Conservation (phyloP, 2,329 filamentous ascomycete species). For the Tricladium varicosporioides region DNA sequence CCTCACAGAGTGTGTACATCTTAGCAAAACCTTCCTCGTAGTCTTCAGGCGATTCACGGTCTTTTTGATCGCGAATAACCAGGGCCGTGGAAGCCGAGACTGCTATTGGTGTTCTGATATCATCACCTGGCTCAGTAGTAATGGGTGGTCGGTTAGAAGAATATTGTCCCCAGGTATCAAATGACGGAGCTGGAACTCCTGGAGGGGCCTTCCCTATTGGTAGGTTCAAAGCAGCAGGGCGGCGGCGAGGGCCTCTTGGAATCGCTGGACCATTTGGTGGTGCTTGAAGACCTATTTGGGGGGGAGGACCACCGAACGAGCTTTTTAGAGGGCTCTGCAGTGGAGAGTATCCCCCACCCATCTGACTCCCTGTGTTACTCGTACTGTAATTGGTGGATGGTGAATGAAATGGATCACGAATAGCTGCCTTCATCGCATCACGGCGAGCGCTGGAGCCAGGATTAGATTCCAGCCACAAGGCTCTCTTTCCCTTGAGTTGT, state of each 20-base stretch:
- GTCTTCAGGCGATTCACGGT: conserved; percentile 6
- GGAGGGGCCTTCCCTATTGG: conserved; percentile 1
- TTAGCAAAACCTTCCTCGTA: conserved; percentile 17
- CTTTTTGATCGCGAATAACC: conserved; percentile 5
- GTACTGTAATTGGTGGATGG: conserved; percentile 10
- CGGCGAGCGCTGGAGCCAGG: conserved; percentile 14
- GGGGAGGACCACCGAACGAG: background rate
- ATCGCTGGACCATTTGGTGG: background rate
- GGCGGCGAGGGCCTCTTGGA: conserved; percentile 3
- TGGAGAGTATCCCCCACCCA: background rate
- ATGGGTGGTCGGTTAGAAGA: background rate
- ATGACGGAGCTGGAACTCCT: background rate
- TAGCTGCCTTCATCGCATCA: conserved; percentile 9
- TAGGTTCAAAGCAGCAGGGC: background rate
- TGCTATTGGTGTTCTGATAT: background rate
- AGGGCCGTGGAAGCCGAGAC: conserved; percentile 12
- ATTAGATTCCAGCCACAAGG: conserved; percentile 24
- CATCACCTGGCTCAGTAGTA: conserved; percentile 6
- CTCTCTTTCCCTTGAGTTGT: conserved; percentile 21
- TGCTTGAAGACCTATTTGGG: background rate
- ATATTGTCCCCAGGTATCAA: too few relatives aligned
- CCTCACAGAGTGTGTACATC: conserved; percentile 25
- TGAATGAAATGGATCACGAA: conserved; percentile 22
- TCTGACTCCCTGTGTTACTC: background rate
- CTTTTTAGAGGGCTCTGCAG: background rate